Evolutionary conservation across 805 yeast species (phyloP).

Genomic region (Clavispora fructus): DNA sequence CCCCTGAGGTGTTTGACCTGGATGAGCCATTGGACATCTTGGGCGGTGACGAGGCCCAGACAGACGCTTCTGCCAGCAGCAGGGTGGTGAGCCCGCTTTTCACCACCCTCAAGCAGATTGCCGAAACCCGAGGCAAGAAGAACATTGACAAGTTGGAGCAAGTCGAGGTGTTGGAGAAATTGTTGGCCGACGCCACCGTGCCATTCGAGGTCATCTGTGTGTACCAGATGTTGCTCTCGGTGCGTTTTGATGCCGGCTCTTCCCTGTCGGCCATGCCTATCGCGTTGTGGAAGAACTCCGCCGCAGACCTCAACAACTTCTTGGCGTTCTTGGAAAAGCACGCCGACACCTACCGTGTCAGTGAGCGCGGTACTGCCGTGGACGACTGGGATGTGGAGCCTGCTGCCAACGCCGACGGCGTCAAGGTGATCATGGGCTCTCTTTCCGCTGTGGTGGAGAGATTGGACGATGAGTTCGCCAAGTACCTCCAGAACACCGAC

Average conservation of each 20-base stretch:
- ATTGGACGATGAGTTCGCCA: conserved; percentile 88
- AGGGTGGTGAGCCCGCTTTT: conserved; percentile 50
- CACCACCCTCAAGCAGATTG: conserved; percentile 63
- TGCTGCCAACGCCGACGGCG: conserved; percentile 55
- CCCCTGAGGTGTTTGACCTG: conserved; percentile 70
- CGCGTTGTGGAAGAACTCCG: conserved; percentile 73
- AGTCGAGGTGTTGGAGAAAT: conserved; percentile 60
- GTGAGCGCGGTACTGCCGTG: conserved; percentile 64
- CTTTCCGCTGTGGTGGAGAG: conserved; percentile 84
- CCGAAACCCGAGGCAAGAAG: conserved; percentile 94
- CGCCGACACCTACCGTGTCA: conserved; percentile 53
- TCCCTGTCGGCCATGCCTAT: conserved; percentile 68
- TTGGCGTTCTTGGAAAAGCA: conserved; percentile 66
- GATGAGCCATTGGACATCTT: conserved; percentile 42
- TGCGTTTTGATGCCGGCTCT: conserved; percentile 77
- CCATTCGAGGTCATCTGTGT: conserved; percentile 71
- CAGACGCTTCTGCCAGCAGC: conserved; percentile 22
- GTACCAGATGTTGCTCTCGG: conserved; percentile 76
- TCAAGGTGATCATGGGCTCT: conserved; percentile 75
- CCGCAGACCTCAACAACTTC: conserved; percentile 55
- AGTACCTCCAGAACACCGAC: conserved; percentile 81
- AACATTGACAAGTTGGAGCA: conserved; percentile 82
- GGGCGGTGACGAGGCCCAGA: conserved; percentile 25
- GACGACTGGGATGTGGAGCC: conserved; percentile 72
- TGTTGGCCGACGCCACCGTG: conserved; percentile 33